Percentiles rank a stretch among this genome's conserved stretches.
Evolutionary conservation across 768 basidiomycete genomes (phyloP).

Genomic region (Kwoniella europaea): DNA sequence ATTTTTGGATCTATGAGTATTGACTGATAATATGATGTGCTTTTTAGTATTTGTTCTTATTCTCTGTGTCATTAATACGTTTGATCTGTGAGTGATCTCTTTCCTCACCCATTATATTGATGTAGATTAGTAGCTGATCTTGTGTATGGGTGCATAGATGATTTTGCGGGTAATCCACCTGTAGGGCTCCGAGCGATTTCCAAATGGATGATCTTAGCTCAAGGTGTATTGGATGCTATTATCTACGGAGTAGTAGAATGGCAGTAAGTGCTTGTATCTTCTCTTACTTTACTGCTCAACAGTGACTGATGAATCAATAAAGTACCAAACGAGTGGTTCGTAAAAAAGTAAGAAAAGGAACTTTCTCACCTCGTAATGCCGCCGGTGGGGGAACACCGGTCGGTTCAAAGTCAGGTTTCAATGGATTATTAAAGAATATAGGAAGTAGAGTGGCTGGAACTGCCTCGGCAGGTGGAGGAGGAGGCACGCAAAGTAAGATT

Average conservation of each 20-base stretch:
- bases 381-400: not conserved
- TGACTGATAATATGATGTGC: not conserved
- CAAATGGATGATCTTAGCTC: conserved; percentile 57
- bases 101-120: too few relatives aligned
- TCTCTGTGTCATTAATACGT: conserved; percentile 57
- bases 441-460: conserved; percentile 5
- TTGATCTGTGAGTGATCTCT: conserved; percentile 57
- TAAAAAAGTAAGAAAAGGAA: conserved; percentile 48
- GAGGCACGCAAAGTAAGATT: not conserved
- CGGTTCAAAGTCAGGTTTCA: not conserved
- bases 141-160: conserved; percentile 26
- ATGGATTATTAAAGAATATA: conserved; percentile 14
- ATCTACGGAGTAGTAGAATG: conserved; percentile 59
- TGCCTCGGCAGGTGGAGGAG: too few relatives aligned
- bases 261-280: conserved; percentile 44
- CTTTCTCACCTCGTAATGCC: conserved; percentile 31
- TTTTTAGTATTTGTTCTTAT: conserved; percentile 54
- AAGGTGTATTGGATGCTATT: conserved; percentile 57
- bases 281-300: too few relatives aligned
- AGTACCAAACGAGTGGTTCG: conserved; percentile 55
- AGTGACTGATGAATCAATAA: too few relatives aligned
- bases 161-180: conserved; percentile 46
- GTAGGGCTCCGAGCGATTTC: conserved; percentile 51
- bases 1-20: too few relatives aligned
- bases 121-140: conserved; percentile 6